Evolutionary conservation across 306 rosid species (phyloP).

Genomic region (Lathyrus sativus): DNA sequence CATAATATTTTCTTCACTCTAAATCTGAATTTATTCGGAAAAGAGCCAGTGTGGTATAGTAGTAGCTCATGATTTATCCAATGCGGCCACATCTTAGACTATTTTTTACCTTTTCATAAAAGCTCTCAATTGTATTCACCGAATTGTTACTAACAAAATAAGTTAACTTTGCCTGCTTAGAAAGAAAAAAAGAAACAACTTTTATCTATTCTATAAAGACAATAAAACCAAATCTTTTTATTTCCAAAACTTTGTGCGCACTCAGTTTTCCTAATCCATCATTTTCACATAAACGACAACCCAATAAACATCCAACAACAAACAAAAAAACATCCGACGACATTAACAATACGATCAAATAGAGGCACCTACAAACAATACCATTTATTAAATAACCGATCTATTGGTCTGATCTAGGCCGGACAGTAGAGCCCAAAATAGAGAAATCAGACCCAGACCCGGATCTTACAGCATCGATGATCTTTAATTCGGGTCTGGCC

Average conservation of each 20-base stretch:
- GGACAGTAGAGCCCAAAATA: not conserved
- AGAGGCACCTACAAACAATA: not conserved
- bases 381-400: not conserved
- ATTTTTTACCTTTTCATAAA: no score
- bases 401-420: not conserved
- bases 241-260: not conserved
- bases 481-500: slow-evolving; percentile 4
- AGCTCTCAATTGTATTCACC: no score
- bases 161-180: no score
- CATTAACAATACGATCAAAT: not conserved
- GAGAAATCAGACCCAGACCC: slow-evolving; percentile 15
- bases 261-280: not conserved
- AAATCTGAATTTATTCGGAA: no score
- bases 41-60: no score
- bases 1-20: no score
- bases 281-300: not conserved
- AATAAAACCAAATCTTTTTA: not conserved
- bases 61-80: no score
- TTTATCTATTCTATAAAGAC: not conserved
- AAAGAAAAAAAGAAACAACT: no score
- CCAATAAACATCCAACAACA: not conserved
- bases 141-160: no score
- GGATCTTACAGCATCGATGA: not conserved
- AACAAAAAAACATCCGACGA: not conserved
- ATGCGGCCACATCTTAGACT: no score